Base-by-base conservation (phyloP, 805 yeast genomes). In the Danielozyma ontarioensis region DNA sequence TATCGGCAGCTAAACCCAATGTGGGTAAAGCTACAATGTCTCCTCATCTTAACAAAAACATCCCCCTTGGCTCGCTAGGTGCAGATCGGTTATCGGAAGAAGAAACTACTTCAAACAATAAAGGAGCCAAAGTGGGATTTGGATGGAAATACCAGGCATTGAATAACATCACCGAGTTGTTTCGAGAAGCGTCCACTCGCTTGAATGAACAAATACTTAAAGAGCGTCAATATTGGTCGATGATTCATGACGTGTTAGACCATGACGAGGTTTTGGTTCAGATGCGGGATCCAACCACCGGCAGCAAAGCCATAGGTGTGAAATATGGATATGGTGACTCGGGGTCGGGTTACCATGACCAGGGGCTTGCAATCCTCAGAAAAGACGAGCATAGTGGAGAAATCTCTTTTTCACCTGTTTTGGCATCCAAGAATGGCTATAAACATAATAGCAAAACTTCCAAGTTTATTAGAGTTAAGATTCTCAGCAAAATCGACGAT, bases 261-360 rank as follows among this genome's bases (percentile, higher is more conserved):
- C 64, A 71, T 36, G 55, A 58, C 31, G 95, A 85, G 50, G 77
- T 79, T 1, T 55, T 89, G 10, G 79, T 81, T 48, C 84, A 83
- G 44, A 68, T 80, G 17, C 70, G 78, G 34, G 80, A 75, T 35
- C 78, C 77, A 5, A 17, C 41, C 5, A 53, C 46, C 14, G 67
- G 69, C 22, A 55, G 69, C 0, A 67, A 76, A 13, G 73, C 76
- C 7, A 70, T 89, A 27, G 94, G 90, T 3, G 82, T 90, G 24
- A 86, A 84, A 47, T 93, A 83, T 51, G 97, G 97, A 0, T 90
- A 76, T 60, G 89, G 83, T 13, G 97, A 89, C 55, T 78, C 95
- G 0, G 98, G 97, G 0, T 84, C 95, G 1, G 74, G 67, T 14
- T 86, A 76, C 48, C 64, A 62, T 37, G 89, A 85, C 45, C 71